Conservation (phyloP, 192 early-diverging fungal species). For the Backusella mclennaniae region DNA sequence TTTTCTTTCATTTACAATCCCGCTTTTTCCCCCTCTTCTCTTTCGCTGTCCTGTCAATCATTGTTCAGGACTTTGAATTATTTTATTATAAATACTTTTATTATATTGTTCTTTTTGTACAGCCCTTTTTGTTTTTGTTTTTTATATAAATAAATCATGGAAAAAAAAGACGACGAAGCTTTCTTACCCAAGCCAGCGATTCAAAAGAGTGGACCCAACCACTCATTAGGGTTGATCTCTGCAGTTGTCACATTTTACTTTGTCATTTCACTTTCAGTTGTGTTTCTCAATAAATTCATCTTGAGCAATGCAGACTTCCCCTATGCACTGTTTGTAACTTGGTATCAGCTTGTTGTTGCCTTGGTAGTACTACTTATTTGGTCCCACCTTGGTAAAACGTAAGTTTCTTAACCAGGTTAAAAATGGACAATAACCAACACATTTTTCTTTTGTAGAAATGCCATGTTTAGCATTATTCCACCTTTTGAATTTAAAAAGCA, state of each 20-base stretch:
- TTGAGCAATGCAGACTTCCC: constrained; percentile 59
- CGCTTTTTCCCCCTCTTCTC: background rate
- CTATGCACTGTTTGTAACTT: constrained; percentile 65
- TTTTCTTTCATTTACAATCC: background rate
- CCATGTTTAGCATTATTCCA: constrained; percentile 53
- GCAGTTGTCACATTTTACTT: constrained; percentile 62
- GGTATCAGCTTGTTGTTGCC: constrained; percentile 61
- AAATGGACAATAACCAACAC: background rate
- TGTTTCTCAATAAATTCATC: constrained; percentile 68
- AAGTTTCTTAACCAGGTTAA: constrained; percentile 5
- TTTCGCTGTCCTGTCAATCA: background rate
- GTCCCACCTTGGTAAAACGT: constrained; percentile 54
- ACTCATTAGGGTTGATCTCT: constrained; percentile 40
- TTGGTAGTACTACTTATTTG: constrained; percentile 50
- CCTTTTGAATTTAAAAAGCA: constrained; percentile 57
- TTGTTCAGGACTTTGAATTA: background rate
- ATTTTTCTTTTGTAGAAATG: constrained; percentile 28
- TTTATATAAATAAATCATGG: background rate
- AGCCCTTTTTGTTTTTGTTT: background rate
- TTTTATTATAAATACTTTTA: background rate
- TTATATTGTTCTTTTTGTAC: background rate
- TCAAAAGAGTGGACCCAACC: constrained; percentile 6
- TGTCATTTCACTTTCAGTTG: constrained; percentile 59
- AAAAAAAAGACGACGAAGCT: constrained; percentile 19
- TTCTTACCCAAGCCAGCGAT: constrained; percentile 39